Evolutionary conservation across 2,329 filamentous ascomycete genomes (phyloP).

Genomic region (Nemania sp.): DNA sequence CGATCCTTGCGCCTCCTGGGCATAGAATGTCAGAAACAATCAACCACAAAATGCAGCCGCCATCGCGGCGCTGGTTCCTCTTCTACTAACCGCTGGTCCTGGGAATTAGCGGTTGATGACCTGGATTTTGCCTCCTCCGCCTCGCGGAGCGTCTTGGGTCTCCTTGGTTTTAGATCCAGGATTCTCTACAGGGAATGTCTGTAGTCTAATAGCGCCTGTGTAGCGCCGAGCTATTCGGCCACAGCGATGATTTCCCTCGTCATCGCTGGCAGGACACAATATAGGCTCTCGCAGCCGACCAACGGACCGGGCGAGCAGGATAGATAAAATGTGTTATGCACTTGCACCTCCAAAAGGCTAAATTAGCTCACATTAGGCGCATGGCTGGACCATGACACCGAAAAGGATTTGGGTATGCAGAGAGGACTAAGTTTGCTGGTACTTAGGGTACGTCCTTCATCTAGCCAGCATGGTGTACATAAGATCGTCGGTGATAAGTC

Average conservation of each 20-base stretch:
- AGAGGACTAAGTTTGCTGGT: not conserved
- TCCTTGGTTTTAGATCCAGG: constrained; percentile 30
- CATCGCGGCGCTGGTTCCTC: constrained; percentile 38
- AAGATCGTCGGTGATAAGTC: constrained; percentile 52
- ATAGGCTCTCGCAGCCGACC: constrained; percentile 25
- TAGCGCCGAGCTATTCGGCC: constrained; percentile 28
- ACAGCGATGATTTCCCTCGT: constrained; percentile 22
- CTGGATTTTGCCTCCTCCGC: constrained; percentile 26
- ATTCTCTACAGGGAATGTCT: constrained; percentile 26
- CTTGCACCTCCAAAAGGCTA: constrained; percentile 45
- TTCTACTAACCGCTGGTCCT: constrained; percentile 25
- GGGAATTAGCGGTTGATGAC: constrained; percentile 22
- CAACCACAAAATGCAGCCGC: constrained; percentile 32
- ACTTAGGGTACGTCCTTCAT: constrained; percentile 48
- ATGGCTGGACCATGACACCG: constrained; percentile 34
- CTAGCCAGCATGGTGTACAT: constrained; percentile 54
- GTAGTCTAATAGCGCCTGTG: constrained; percentile 26
- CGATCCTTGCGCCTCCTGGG: constrained; percentile 22
- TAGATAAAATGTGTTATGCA: constrained; percentile 42
- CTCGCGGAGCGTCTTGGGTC: constrained; percentile 15
- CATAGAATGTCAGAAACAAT: constrained; percentile 31
- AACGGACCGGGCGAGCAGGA: constrained; percentile 17
- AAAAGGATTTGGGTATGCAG: constrained; percentile 27
- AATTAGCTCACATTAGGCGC: constrained; percentile 38
- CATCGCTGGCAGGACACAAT: constrained; percentile 27